A percentile compares a stretch with the other conserved stretches of the same genome.
Evolutionary conservation across 108 stramenopile species (phyloP).

Genomic region (Nitzschia sp.): DNA sequence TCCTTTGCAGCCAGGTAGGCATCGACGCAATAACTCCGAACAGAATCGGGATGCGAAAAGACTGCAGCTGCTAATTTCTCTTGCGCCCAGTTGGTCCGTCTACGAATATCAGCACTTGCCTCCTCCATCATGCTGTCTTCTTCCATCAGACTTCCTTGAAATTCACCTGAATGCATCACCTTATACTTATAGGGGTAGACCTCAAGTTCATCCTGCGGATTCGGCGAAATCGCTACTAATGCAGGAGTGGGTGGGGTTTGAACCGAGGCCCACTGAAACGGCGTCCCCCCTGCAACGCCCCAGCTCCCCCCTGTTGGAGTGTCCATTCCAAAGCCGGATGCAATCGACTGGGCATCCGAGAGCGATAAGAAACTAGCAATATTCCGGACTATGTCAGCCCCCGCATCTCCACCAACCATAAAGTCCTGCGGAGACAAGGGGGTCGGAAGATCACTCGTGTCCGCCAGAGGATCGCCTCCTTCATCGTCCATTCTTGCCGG

Average conservation of each 20-base stretch:
- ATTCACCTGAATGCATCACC: background rate
- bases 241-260: slow-evolving; percentile 30
- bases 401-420: slow-evolving; percentile 1
- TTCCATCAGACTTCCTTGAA: background rate
- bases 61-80: slow-evolving; percentile 72
- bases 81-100: slow-evolving; percentile 47
- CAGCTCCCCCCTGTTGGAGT: background rate
- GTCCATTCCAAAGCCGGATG: slow-evolving; percentile 14
- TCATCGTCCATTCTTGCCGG: slow-evolving; percentile 1
- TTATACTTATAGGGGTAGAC: slow-evolving; percentile 5
- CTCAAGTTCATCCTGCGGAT: slow-evolving; percentile 18
- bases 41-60: slow-evolving; percentile 75
- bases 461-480: background rate
- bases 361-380: slow-evolving; percentile 72
- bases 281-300: background rate
- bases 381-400: slow-evolving; percentile 35
- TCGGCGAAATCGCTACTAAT: slow-evolving; percentile 53
- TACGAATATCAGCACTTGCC: slow-evolving; percentile 26
- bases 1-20: slow-evolving; percentile 65
- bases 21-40: slow-evolving; percentile 74
- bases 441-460: background rate
- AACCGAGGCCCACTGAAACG: slow-evolving; percentile 17
- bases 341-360: slow-evolving; percentile 24
- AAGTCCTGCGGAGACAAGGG: background rate
- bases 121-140: slow-evolving; percentile 18